phyloP scores from a whole-genome alignment of 495 filamentous ascomycete genomes.

The Aspergillus saccharolyticus region DNA sequence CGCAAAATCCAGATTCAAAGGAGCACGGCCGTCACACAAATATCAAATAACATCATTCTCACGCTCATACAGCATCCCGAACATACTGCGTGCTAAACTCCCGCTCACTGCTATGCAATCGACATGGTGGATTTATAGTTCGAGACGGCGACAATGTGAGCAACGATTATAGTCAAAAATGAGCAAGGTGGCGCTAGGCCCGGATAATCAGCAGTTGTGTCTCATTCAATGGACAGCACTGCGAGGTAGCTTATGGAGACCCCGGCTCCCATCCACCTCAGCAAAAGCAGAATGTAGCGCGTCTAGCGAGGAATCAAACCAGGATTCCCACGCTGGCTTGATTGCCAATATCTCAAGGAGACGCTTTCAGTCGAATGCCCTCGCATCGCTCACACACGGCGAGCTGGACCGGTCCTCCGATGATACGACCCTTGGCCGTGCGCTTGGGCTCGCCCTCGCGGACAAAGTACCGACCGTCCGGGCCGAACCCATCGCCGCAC shows the following conservation, averaged over 20 bases:
- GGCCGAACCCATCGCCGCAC: conserved; percentile 54
- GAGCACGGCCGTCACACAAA: not conserved
- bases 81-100: conserved; percentile 3
- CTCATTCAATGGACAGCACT: not conserved
- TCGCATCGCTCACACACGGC: conserved; percentile 62
- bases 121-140: not conserved
- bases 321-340: not conserved
- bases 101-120: conserved; percentile 8
- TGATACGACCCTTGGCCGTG: conserved; percentile 45
- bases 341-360: conserved; percentile 8
- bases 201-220: not conserved
- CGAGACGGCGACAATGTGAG: not conserved
- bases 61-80: not conserved
- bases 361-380: conserved; percentile 57
- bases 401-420: conserved; percentile 43
- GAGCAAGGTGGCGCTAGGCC: not conserved
- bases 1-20: not conserved
- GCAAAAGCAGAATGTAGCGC: not conserved
- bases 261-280: not conserved
- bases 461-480: conserved; percentile 61
- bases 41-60: not conserved
- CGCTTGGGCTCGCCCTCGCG: conserved; percentile 51
- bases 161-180: not conserved
- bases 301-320: not conserved
- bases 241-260: not conserved